Evolutionary conservation across 768 basidiomycete genomes (phyloP).

Genomic region (Tephrocybe sp.): DNA sequence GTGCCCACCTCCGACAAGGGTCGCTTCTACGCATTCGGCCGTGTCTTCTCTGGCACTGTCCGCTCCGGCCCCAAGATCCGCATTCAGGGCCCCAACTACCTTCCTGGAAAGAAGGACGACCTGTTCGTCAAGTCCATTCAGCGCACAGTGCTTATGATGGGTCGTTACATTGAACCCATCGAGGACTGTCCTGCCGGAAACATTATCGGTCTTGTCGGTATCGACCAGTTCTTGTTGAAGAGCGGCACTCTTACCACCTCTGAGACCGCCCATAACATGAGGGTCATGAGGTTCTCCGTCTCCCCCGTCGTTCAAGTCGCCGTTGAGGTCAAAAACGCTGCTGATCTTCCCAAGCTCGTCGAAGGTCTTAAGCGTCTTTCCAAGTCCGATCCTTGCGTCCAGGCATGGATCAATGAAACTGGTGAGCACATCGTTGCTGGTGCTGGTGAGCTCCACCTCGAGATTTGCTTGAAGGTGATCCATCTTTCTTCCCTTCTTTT

Average conservation of each 20-base stretch:
- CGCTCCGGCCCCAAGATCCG: constrained; percentile 97
- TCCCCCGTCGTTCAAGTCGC: constrained; percentile 99
- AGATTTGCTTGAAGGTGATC: constrained; percentile 95
- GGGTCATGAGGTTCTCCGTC: constrained; percentile 99
- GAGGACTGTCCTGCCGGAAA: constrained; percentile 99
- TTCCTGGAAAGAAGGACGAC: constrained; percentile 99
- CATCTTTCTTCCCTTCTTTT: not conserved
- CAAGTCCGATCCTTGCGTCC: constrained; percentile 99
- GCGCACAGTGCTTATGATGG: constrained; percentile 99
- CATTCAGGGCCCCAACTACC: constrained; percentile 98
- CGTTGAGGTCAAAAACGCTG: constrained; percentile 99
- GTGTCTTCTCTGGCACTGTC: constrained; percentile 99
- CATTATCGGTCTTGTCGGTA: constrained; percentile 98
- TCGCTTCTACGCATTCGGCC: constrained; percentile 99
- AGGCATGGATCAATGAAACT: constrained; percentile 87
- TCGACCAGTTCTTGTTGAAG: constrained; percentile 99
- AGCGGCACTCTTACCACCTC: constrained; percentile 96
- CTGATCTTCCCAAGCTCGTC: constrained; percentile 98
- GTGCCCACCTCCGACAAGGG: constrained; percentile 99
- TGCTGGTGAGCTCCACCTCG: constrained; percentile 98
- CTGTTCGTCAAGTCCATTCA: constrained; percentile 97
- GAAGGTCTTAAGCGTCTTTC: constrained; percentile 99
- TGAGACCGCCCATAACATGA: constrained; percentile 99
- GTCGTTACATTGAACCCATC: constrained; percentile 96
- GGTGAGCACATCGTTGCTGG: constrained; percentile 99